These are phyloP conservation scores for Cladophialophora exuberans DNA, from an alignment of 2,329 filamentous ascomycete species.

Conservation along the genomic window DNA sequence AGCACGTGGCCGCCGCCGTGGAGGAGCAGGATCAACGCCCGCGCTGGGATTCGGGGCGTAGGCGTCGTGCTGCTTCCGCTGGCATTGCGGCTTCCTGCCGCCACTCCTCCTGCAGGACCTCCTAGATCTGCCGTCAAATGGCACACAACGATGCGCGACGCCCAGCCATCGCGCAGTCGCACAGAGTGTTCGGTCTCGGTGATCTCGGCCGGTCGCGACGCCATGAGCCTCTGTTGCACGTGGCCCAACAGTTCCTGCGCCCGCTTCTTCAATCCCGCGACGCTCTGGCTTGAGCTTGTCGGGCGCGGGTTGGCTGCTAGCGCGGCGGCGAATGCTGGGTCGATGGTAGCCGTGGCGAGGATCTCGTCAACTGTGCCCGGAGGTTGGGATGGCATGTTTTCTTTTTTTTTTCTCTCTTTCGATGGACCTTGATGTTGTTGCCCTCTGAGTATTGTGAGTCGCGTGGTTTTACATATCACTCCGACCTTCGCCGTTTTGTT, in stretches of 20 bases:
- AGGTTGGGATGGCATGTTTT: no score
- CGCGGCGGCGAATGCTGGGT: slow-evolving; percentile 14
- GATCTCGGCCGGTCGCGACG: slow-evolving; percentile 17
- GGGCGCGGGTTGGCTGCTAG: slow-evolving; percentile 13
- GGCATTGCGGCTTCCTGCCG: no score
- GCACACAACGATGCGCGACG: slow-evolving; percentile 21
- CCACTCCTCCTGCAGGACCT: no score
- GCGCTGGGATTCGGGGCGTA: no score
- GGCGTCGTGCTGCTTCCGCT: no score
- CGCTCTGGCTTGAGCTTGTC: slow-evolving; percentile 14
- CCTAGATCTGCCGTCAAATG: slow-evolving; percentile 9
- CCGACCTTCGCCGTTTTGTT: no score
- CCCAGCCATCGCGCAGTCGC: slow-evolving; percentile 18
- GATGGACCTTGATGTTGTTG: no score
- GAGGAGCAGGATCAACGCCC: slow-evolving; percentile 34
- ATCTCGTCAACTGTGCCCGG: no score
- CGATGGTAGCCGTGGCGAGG: no score
- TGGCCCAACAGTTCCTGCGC: neutral
- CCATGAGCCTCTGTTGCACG: slow-evolving; percentile 12
- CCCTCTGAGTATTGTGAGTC: no score
- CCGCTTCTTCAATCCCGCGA: slow-evolving; percentile 19
- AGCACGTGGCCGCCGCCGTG: slow-evolving; percentile 35
- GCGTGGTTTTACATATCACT: no score
- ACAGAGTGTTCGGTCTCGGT: slow-evolving; percentile 20
- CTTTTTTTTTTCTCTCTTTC: no score